Percentiles rank a stretch among this genome's conserved stretches.
Evolutionary conservation across 2,329 filamentous ascomycete genomes (phyloP).

Genomic region (Beauveria pseudobassiana): DNA sequence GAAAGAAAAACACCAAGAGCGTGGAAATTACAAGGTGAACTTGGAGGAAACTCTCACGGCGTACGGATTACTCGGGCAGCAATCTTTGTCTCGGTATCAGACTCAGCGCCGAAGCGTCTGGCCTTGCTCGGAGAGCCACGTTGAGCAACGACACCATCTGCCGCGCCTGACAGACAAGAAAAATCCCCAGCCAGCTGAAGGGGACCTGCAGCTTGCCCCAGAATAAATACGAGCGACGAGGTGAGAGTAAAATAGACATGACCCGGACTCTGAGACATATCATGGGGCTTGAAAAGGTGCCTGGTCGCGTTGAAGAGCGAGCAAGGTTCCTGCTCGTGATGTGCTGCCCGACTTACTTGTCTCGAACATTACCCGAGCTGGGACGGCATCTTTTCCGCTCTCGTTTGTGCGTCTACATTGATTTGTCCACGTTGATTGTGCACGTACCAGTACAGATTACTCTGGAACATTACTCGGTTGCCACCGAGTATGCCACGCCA

Average conservation of each 20-base stretch:
- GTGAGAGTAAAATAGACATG: background rate
- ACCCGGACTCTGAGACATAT: background rate
- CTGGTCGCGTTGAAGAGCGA: background rate
- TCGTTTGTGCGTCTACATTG: background rate
- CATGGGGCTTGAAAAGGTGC: background rate
- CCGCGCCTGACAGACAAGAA: background rate
- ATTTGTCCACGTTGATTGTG: background rate
- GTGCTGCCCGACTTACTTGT: slow-evolving; percentile 3
- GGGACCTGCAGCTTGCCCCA: background rate
- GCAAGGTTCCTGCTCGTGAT: background rate
- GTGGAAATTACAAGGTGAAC: background rate
- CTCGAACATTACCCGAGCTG: background rate
- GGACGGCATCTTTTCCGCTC: background rate
- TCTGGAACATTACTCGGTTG: background rate
- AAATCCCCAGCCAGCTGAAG: background rate
- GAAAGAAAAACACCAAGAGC: background rate
- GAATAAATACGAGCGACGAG: background rate
- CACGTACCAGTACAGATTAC: too few species aligned
- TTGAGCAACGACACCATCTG: background rate
- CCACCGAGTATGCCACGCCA: background rate
- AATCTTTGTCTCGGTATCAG: background rate
- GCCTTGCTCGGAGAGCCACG: background rate
- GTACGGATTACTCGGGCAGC: background rate
- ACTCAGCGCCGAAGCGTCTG: background rate
- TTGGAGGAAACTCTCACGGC: background rate